phyloP scores from a whole-genome alignment of 208 protist species.

The Leishmania martiniquensis region DNA sequence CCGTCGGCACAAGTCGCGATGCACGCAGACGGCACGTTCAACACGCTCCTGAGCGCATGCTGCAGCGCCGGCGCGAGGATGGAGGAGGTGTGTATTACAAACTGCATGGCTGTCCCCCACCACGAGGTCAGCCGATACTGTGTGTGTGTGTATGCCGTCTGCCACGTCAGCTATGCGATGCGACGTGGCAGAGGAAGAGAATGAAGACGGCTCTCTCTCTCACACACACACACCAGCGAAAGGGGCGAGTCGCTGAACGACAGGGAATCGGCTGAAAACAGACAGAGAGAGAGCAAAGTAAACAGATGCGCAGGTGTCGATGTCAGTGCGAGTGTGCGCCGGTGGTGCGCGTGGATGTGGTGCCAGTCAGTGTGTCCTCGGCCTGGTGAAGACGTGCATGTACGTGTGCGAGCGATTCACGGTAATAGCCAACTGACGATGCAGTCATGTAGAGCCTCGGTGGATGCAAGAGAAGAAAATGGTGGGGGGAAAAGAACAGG shows the following conservation, averaged over 20 bases:
- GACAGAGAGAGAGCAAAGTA: neutral
- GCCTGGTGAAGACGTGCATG: too few relatives aligned
- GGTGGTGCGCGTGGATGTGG: neutral
- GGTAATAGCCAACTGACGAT: neutral
- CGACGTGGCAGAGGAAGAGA: neutral
- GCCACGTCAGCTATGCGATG: neutral
- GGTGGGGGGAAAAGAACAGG: neutral
- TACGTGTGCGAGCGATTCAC: too few relatives aligned
- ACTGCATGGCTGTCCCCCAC: conserved; percentile 20
- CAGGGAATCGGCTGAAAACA: neutral
- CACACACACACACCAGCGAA: neutral
- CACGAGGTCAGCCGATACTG: neutral
- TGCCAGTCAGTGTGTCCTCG: too few relatives aligned
- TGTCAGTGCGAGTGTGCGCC: neutral
- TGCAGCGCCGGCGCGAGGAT: conserved; percentile 36
- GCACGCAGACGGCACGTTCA: conserved; percentile 15
- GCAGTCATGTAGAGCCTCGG: neutral
- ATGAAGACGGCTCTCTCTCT: neutral
- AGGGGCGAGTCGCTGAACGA: too few relatives aligned
- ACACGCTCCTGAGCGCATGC: conserved; percentile 31
- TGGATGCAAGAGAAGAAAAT: too few relatives aligned
- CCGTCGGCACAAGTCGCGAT: conserved; percentile 22
- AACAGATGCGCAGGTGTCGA: neutral
- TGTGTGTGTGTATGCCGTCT: neutral
- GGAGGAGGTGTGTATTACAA: conserved; percentile 26